Evolutionary conservation across 345 rosid species (phyloP), one percentile per base, ranked within the genome.

Genomic region (Salix koriyanagi): DNA sequence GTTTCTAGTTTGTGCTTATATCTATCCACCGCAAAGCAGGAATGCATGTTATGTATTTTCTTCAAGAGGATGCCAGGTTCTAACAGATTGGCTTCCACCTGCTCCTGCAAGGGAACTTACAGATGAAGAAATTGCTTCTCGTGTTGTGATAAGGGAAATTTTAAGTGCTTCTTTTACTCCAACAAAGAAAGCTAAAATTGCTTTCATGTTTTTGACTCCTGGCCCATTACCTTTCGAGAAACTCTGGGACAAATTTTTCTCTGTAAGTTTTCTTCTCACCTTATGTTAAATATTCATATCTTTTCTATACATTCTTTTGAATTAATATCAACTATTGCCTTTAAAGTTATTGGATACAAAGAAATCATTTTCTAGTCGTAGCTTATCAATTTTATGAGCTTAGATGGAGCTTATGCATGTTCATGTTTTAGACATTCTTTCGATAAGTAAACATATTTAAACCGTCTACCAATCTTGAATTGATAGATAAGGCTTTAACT

Each of bases 81-180:
- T 96, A 50, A 74, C 89, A 28, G 85, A 88, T 74, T 96, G 99
- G 99, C 97, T 94, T 81, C 98, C 99, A 14, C 98, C 99, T 3
- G 79, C 77, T 79, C 91, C 98, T 72, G 77, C 85, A 15, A 89
- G 98, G 83, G 96, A 90, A 76, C 85, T 44, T 21, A 89, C 96
- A 0, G 99, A 96, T 69, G 92, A 90, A 28, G 99, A 96, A 89
- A 80, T 94, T 48, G 92, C 89, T 18, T 86, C 98, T 67, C 94
- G 79, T 1, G 87, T 91, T 54, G 96, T 96, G 50, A 78, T 90
- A 82, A 86, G 76, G 71, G 99, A 93, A 44, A 92, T 96, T 39
- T 70, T 93, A 84, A 86, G 54, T 66, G 74, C 76, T 0, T 90
- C 97, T 83, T 84, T 91, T 70, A 73, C 82, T 61, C 83, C 74